Evolutionary conservation across 140 eudicot genomes (phyloP), one percentile per base, ranked within the genome.

Genomic region (Anethum foeniculum): DNA sequence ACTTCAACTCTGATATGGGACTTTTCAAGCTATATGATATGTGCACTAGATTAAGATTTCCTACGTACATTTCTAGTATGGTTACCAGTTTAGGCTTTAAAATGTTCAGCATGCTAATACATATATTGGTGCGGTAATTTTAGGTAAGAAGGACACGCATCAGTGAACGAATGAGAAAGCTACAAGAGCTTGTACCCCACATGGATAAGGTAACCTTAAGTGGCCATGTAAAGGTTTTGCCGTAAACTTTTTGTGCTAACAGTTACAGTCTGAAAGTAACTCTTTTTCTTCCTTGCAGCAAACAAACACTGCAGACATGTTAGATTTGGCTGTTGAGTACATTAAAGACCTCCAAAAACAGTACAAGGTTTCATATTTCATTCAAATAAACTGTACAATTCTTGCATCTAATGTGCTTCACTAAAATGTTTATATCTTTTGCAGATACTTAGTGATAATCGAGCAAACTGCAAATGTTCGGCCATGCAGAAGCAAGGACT

Each of bases 91-190:
- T 28, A 65, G 28, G 11, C 21, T 12, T 65, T 27, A 27, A 13
- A 9, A 5, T 19, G 4, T 46, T 34, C 25, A 27, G 21, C 5
- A 58, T 60, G 30, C 30, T n/a, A 23, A 27, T 68, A 19, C 12
- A 23, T 27, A 8, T 3, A 43, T 28, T 36, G 6, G 19, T 51
- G 30, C 19, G 56, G 12, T 28, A 19, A 75, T 77, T 81, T 54
- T 81, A 94, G 98, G 93, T 94, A 12, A 85, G 99, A 76, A 90
- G 99, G 88, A 90, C 96, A 5, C 85, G 97, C 56, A 95, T 95
- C 83, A 95, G 99, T 67, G 99, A 95, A 80, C 81, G 97, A 82
- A 95, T 95, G 97, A 92, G 97, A 89, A 95, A 90, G 77, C 83
- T 95, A 75, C 97, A 95, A 79, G 97, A 95, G 23, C 92, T 95